These are phyloP conservation scores for Phytophthora crassamura DNA, from an alignment of 352 stramenopile genomes.

Conservation along the genomic window DNA sequence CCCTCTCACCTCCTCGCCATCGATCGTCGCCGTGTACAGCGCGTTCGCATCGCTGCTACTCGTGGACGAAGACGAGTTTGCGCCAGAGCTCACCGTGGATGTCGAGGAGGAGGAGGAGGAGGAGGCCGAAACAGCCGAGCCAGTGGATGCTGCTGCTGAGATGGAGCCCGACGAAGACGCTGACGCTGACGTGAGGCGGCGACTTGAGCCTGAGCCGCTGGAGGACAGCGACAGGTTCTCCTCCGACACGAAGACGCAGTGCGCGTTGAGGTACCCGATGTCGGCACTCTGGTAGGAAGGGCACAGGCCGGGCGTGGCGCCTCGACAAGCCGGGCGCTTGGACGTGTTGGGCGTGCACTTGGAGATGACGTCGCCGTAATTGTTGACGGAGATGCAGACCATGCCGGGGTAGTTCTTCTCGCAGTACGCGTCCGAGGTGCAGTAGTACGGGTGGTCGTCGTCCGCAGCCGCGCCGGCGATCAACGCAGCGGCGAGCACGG, in stretches of 20 bases:
- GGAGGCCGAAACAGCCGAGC: not conserved
- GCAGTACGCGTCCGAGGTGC: conserved; percentile 67
- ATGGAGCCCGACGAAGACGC: not conserved
- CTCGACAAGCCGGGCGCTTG: conserved; percentile 63
- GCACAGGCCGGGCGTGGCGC: conserved; percentile 67
- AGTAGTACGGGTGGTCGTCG: conserved; percentile 47
- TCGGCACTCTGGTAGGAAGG: conserved; percentile 76
- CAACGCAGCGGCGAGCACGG: conserved; percentile 29
- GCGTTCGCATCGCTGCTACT: conserved; percentile 26
- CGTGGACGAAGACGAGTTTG: conserved; percentile 24
- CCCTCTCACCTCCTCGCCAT: conserved; percentile 54
- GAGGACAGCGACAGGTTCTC: conserved; percentile 27
- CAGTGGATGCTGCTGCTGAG: not conserved
- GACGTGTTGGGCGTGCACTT: conserved; percentile 85
- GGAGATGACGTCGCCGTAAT: conserved; percentile 59
- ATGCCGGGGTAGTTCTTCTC: conserved; percentile 60
- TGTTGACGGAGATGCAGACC: conserved; percentile 74
- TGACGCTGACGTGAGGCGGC: not conserved
- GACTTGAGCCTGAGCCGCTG: conserved; percentile 16
- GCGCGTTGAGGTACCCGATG: conserved; percentile 71
- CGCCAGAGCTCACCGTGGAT: conserved; percentile 9
- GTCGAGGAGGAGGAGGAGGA: not conserved
- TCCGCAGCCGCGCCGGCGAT: conserved; percentile 17
- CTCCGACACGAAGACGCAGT: conserved; percentile 78
- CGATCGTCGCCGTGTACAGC: conserved; percentile 60